Base-by-base conservation (phyloP, 495 filamentous ascomycete species). In the Podospora fimiseda region DNA sequence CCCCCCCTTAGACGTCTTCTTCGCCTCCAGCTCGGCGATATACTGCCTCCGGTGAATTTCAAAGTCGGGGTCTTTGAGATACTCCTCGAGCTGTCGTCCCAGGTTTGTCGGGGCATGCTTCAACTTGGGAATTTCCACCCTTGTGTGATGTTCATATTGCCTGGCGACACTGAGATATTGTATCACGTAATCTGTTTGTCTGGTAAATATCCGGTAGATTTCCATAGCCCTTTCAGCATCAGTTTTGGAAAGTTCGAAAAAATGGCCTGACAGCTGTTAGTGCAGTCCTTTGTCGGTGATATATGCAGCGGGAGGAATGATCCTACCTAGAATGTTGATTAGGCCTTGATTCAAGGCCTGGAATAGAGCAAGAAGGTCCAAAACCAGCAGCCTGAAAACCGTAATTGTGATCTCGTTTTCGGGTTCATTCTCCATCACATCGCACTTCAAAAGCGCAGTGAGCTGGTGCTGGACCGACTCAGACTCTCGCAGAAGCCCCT, bases 391-490 rank as follows among this genome's bases (percentile, higher is more conserved):
- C 55, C 93, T 79, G 59, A 99, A 99, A n/a, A 93, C 91, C 3
- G 88, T 91, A 58, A 99, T 77, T 9, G 90, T 95, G 61, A 99
- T 96, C 63, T 99, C 93, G 61, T 97, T 99, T 67, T 97, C 94
- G 16, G 87, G 83, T 57, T 97, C 93, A 51, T 85, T 81, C 44
- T 87, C 83, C 61, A 97, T 78, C 48, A 96, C 91, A 70, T 95
- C 89, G 73, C 94, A 97, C 68, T 87, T 88, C 50, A 97, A 68
- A 58, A 97, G 72, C 39, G 85, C 87, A 49, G 76, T 80, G 44
- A 99, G 90, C 67, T 96, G 91, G 48, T 82, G 81, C 64, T 99
- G 93, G 11, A 99, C 88, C 54, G 79, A 75, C 71, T 96, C 90
- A 4, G 95, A 95, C 69, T 99, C 93, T 56, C 94, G 76, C 57